Base-by-base conservation (phyloP, 495 filamentous ascomycete genomes). In the Xylaria longipes region DNA sequence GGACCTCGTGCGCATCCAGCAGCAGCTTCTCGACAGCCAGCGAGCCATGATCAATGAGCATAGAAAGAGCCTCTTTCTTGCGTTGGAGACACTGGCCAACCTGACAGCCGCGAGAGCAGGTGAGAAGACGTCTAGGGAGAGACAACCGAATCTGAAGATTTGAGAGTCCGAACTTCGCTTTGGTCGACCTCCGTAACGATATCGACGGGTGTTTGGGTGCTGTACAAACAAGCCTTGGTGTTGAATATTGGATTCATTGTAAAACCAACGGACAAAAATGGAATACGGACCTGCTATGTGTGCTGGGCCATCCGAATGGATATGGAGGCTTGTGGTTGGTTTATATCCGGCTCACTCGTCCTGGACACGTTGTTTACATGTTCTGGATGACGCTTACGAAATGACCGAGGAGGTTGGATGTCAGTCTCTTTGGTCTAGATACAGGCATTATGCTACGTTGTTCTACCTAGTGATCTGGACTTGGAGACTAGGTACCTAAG, bases 11-110 rank as follows among this genome's bases (percentile, higher is more conserved):
- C 54, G 54, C 52, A 7, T 48, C 3, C 67, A 69, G 54, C 67
- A 69, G 54, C 25, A 39, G 67, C 67, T 69, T 11, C 54, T 69
- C 17, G 54, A 69, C 0, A 43, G 67, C 57, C 67, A 69, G 39
- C 67, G 43, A n/a, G 6, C 17, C 11, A 33, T 69, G 6, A 61
- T 69, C 31, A 25, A 35, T 25, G 54, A 46, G 2, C 67, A 69
- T 12, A 58, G 56, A 33, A 69, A 62, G 39, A 41, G 39, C 27
- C 57, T 60, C 29, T n/a, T 11, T 25, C 9, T 62, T 7, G 67
- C 48, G 9, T 17, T 69, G 33, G 67, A 69, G 52, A 69, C 67
- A 4, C 22, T 69, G 67, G 67, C 67, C 22, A 69, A 58, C 39
- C 15, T 69, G 22, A 69, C 64, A 8, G 64, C 64, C 27, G 46